Percentiles rank a stretch among this genome's conserved stretches.
Conservation (phyloP, 257 asterid species). For the Mentha longifolia region DNA sequence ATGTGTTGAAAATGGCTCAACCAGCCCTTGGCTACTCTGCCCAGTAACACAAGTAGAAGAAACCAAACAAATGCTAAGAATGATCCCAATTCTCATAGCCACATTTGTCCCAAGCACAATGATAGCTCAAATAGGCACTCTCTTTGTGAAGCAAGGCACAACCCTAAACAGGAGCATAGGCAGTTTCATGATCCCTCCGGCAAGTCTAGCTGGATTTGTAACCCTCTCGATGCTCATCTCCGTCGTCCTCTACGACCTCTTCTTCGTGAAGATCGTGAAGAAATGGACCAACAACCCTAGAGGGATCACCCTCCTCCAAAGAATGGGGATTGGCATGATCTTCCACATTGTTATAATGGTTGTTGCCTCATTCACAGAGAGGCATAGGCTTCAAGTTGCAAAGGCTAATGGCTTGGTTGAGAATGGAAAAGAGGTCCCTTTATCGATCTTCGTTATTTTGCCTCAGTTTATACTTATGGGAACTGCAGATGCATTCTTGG, state of each 20-base stretch:
- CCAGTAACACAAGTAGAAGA: conserved; percentile 86
- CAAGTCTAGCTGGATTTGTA: conserved; percentile 72
- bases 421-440: conserved; percentile 55
- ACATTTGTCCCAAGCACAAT: conserved; percentile 78
- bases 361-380: conserved; percentile 62
- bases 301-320: conserved; percentile 74
- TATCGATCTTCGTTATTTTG: conserved; percentile 62
- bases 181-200: conserved; percentile 72
- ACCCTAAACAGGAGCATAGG: conserved; percentile 60
- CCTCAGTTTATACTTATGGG: conserved; percentile 89
- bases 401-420: conserved; percentile 46
- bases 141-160: conserved; percentile 80
- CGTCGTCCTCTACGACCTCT: conserved; percentile 69
- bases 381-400: conserved; percentile 62
- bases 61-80: conserved; percentile 79
- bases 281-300: conserved; percentile 78
- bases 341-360: conserved; percentile 69
- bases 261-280: conserved; percentile 44
- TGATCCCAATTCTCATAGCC: conserved; percentile 69
- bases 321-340: conserved; percentile 84
- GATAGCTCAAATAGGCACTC: conserved; percentile 72
- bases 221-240: conserved; percentile 74
- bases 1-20: conserved; percentile 54
- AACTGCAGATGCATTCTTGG: conserved; percentile 76
- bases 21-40: conserved; percentile 73